Evolutionary conservation across 805 yeast genomes (phyloP).

Genomic region (Ogataea ganodermae): DNA sequence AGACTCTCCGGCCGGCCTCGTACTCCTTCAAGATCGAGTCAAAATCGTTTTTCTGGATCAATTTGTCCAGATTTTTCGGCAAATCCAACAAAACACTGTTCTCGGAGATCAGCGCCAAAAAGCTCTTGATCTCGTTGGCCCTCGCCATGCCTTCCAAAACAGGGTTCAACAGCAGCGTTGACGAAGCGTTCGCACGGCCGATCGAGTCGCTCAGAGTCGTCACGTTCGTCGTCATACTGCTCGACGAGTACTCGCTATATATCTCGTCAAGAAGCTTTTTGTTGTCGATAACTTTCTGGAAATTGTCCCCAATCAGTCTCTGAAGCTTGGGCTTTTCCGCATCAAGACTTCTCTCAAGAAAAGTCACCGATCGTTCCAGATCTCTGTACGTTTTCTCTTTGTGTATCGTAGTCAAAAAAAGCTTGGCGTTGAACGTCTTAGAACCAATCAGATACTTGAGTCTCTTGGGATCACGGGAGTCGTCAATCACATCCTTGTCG

Average conservation of each 20-base stretch:
- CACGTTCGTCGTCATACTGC: constrained; percentile 24
- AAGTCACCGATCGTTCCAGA: constrained; percentile 47
- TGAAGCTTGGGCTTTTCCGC: constrained; percentile 52
- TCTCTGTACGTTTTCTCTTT: constrained; percentile 54
- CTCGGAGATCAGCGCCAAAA: constrained; percentile 53
- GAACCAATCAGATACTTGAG: constrained; percentile 53
- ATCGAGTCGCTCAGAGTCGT: constrained; percentile 38
- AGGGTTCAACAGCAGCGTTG: constrained; percentile 60
- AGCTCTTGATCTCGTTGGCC: constrained; percentile 48
- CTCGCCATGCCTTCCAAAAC: constrained; percentile 51
- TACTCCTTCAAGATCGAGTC: constrained; percentile 60
- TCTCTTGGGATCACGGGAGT: constrained; percentile 39
- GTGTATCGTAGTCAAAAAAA: constrained; percentile 58
- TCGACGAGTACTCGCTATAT: constrained; percentile 49
- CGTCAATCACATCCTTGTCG: constrained; percentile 42
- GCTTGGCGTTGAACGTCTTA: constrained; percentile 58
- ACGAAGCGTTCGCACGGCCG: constrained; percentile 49
- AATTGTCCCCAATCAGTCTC: constrained; percentile 56
- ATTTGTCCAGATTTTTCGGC: constrained; percentile 48
- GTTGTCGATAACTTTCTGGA: constrained; percentile 61
- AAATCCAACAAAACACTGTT: constrained; percentile 57
- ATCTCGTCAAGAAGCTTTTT: constrained; percentile 66
- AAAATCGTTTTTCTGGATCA: constrained; percentile 53
- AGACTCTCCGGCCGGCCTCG: constrained; percentile 43
- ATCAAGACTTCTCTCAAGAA: constrained; percentile 50